Base-by-base conservation (phyloP, 2,329 filamentous ascomycete genomes). In the Eutypella sp. region DNA sequence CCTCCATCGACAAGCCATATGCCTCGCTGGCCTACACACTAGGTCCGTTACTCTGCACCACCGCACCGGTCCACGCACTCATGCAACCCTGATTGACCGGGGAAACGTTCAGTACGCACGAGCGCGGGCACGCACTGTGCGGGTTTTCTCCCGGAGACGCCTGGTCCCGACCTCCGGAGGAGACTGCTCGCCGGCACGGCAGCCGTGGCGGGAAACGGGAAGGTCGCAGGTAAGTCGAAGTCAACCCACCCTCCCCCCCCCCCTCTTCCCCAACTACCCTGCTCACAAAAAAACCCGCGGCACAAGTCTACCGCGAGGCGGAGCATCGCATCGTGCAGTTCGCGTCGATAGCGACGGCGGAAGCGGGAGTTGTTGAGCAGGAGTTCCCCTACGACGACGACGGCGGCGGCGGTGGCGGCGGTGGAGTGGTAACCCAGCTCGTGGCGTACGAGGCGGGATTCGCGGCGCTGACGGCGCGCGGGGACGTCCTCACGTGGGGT, bases 401-500 rank as follows among this genome's bases (percentile, higher is more conserved):
- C n/a, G n/a, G n/a, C n/a, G n/a, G n/a, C n/a, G n/a, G n/a, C n/a
- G n/a, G n/a, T n/a, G n/a, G n/a, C n/a, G n/a, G n/a, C n/a, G n/a
- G n/a, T 38, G 47, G 55, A 4, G 38, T 43, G 2, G 58, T 74
- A 18, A 56, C 54, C 18, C 71, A 79, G 45, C 54, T 77, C 2
- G 68, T 63, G 16, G 67, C 74, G 15, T 78, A 72, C 52, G 70
- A 74, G 37, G 64, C 71, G 0, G 76, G 76, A 1, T 78, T 79
- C 54, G 65, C 69, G 4, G 67, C 73, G 13, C 62, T 79, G 6
- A 62, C 71, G 2, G 45, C 67, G 1, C 57, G 68, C 10, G 72
- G 70, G n/a, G 57, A 62, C 2, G 74, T 80, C 22, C 71, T 67
- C 51, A 76, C 75, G 0, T 69, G 74, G 60, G 83, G 83, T 7